Evolutionary conservation across 495 filamentous ascomycete genomes (phyloP).

Genomic region (Penicillium psychrofluorescens): DNA sequence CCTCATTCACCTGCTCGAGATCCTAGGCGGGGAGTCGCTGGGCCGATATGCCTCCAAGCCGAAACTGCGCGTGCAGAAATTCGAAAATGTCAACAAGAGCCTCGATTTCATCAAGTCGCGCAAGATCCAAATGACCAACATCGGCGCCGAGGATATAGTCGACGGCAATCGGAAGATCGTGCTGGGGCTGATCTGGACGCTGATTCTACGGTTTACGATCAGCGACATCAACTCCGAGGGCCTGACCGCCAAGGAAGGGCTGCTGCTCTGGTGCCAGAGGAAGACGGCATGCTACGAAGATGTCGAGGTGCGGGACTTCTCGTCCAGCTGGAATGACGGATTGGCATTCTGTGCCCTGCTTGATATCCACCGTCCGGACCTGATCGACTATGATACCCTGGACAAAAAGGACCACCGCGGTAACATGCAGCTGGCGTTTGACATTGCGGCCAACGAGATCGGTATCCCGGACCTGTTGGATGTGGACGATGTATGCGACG

Average conservation of each 20-base stretch:
- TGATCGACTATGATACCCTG: slow-evolving; percentile 91
- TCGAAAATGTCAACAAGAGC: slow-evolving; percentile 96
- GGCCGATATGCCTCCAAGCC: slow-evolving; percentile 94
- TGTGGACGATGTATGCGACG: slow-evolving; percentile 97
- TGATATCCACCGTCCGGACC: slow-evolving; percentile 92
- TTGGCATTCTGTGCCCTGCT: slow-evolving; percentile 93
- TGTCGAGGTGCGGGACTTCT: slow-evolving; percentile 91
- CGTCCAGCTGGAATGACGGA: slow-evolving; percentile 92
- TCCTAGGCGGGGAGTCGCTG: slow-evolving; percentile 85
- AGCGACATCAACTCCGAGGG: slow-evolving; percentile 98
- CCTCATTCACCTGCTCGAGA: slow-evolving; percentile 93
- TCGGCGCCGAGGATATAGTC: slow-evolving; percentile 96
- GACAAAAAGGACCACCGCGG: slow-evolving; percentile 93
- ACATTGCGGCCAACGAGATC: slow-evolving; percentile 91
- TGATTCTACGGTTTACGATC: slow-evolving; percentile 96
- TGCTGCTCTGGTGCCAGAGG: slow-evolving; percentile 94
- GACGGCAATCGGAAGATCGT: slow-evolving; percentile 98
- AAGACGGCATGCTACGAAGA: slow-evolving; percentile 98
- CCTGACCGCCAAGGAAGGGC: slow-evolving; percentile 92
- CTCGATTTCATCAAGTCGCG: slow-evolving; percentile 87
- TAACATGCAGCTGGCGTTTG: slow-evolving; percentile 96
- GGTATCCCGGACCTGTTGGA: slow-evolving; percentile 93
- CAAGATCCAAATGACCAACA: slow-evolving; percentile 95
- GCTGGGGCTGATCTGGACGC: slow-evolving; percentile 90
- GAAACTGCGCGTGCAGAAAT: slow-evolving; percentile 91